phyloP scores from a whole-genome alignment of 2,329 filamentous ascomycete genomes.

The Exophiala oligosperma region DNA sequence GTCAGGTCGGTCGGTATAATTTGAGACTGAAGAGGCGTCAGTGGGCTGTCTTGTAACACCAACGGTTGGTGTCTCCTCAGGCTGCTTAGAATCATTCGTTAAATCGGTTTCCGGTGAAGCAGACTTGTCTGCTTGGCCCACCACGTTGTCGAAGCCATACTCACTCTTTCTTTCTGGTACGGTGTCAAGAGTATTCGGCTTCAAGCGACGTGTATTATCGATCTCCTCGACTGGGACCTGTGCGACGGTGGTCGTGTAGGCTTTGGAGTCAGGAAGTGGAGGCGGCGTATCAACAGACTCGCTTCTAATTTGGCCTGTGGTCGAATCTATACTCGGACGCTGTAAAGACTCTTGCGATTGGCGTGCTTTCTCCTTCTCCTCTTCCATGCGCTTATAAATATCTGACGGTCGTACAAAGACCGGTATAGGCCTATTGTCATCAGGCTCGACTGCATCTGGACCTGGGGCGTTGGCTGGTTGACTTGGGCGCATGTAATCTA shows the following conservation, averaged over 20 bases:
- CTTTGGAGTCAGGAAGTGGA: constrained; percentile 27
- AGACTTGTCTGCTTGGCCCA: constrained; percentile 21
- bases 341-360: constrained; percentile 59
- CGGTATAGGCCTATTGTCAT: constrained; percentile 19
- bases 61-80: constrained; percentile 15
- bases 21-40: constrained; percentile 25
- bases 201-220: constrained; percentile 39
- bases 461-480: not conserved
- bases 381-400: constrained; percentile 71
- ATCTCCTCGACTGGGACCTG: constrained; percentile 32
- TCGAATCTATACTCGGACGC: constrained; percentile 53
- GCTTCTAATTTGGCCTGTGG: constrained; percentile 16
- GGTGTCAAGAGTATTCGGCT: constrained; percentile 48
- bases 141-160: constrained; percentile 53
- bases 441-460: constrained; percentile 1
- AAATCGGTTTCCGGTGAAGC: not conserved
- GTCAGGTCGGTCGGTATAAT: constrained; percentile 28
- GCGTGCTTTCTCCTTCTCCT: constrained; percentile 61
- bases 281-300: constrained; percentile 26
- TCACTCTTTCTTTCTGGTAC: constrained; percentile 62
- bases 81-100: constrained; percentile 2
- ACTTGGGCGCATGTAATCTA: constrained; percentile 1
- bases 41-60: constrained; percentile 21
- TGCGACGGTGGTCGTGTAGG: not conserved
- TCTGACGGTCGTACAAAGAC: constrained; percentile 71